Base-by-base conservation (phyloP, 2,329 filamentous ascomycete genomes). In the Microsporum canis region DNA sequence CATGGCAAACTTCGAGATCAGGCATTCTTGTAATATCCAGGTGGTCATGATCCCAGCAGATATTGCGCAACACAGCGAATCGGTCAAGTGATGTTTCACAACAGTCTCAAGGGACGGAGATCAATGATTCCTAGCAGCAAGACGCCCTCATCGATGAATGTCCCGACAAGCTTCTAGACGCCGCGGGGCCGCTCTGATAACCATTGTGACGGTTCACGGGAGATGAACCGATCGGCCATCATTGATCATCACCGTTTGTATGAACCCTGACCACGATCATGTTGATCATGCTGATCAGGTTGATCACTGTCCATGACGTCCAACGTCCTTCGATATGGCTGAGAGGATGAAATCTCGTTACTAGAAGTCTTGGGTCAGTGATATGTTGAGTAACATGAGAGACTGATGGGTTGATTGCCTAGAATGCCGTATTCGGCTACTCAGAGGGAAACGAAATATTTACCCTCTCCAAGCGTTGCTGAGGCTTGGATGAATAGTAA, bases 201-300 rank as follows among this genome's bases (percentile, higher is more conserved):
- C 49, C 49, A 36, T 55, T 14, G 49, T 12, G 23, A 36, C 33
- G 49, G 49, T 23, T 17, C 14, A 12, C 49, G 49, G 49, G 49
- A 55, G 49, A 55, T 55, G 23, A 55, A 55, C 49, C 31, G 49
- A 55, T 55, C 49, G 33, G 14, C 23, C 45, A 33, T 49, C 45
- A 36, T 55, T 12, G 49, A 55, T 55, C 49, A 55, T 36, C 49
- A n/a, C 23, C 49, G 49, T 31, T 29, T 55, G 3, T 23, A 34
- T 17, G 49, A 55, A 55, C 49, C 49, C 49, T 55, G 49, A 55
- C 29, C 23, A 12, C 3, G n/a, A 8, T 34, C 2, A 34, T 23
- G 49, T 55, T 55, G 49, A 55, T 36, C 49, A 5, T 55, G 49
- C 49, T 55, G 49, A 55, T 55, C 49, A 55, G 49, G 49, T 23